Conservation (phyloP, 2,329 filamentous ascomycete species). For the Colletotrichum sp. region DNA sequence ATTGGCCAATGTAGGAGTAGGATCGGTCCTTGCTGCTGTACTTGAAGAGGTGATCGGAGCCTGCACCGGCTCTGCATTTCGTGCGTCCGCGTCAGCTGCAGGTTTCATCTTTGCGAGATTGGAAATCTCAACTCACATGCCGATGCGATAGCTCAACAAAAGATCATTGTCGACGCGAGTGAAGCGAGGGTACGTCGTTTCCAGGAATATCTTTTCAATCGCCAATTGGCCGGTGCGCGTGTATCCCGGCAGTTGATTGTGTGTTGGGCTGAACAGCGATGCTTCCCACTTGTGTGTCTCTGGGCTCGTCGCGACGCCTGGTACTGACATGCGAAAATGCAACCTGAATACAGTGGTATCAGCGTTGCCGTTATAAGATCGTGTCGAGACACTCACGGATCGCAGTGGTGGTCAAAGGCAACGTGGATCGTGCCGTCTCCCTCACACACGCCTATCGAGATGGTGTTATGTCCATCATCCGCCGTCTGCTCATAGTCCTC, state of each 20-base stretch:
- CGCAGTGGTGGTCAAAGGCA: conserved; percentile 16
- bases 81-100: neutral
- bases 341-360: neutral
- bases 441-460: conserved; percentile 8
- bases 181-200: conserved; percentile 14
- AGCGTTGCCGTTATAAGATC: no score
- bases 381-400: conserved; percentile 1
- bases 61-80: conserved; percentile 6
- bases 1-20: conserved; percentile 17
- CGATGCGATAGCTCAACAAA: conserved; percentile 13
- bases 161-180: conserved; percentile 5
- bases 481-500: conserved; percentile 15
- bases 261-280: conserved; percentile 13
- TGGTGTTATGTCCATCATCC: conserved; percentile 21
- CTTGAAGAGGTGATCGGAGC: conserved; percentile 13
- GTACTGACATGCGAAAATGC: conserved; percentile 11
- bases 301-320: conserved; percentile 1
- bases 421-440: conserved; percentile 16
- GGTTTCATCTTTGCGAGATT: neutral
- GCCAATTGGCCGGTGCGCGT: conserved; percentile 13
- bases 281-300: conserved; percentile 1
- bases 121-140: conserved; percentile 1
- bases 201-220: conserved; percentile 12
- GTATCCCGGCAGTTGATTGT: conserved; percentile 11
- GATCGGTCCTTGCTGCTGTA: neutral